phyloP scores from a whole-genome alignment of 2,329 filamentous ascomycete genomes.

The Sarocladium kiliense region DNA sequence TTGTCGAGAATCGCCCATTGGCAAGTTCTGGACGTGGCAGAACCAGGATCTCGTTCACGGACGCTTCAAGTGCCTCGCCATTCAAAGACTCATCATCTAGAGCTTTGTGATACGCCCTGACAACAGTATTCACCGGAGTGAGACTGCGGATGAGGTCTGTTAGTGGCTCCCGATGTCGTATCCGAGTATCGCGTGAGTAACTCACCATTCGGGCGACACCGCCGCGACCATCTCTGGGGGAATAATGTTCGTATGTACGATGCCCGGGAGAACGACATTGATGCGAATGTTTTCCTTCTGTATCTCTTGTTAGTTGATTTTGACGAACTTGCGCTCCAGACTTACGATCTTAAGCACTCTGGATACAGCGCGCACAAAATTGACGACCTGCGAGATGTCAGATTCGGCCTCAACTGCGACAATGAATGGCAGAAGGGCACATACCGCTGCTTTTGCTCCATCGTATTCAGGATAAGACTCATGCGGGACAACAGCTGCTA shows the following conservation, averaged over 20 bases:
- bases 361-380: constrained; percentile 33
- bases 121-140: constrained; percentile 37
- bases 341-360: constrained; percentile 28
- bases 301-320: not conserved
- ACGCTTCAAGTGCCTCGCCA: constrained; percentile 41
- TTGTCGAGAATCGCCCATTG: constrained; percentile 35
- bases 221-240: constrained; percentile 37
- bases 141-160: constrained; percentile 15
- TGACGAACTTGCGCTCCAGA: not conserved
- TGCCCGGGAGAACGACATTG: constrained; percentile 42
- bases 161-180: too few species aligned
- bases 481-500: constrained; percentile 38
- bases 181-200: too few species aligned
- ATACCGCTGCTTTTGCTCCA: constrained; percentile 43
- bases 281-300: constrained; percentile 42
- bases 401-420: too few species aligned
- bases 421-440: constrained; percentile 20
- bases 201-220: constrained; percentile 27
- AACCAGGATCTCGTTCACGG: constrained; percentile 27
- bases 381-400: constrained; percentile 12
- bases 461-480: constrained; percentile 41
- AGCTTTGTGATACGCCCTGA: constrained; percentile 39
- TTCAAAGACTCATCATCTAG: constrained; percentile 35
- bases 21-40: constrained; percentile 22
- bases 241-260: constrained; percentile 39